A percentile compares a stretch with the other conserved stretches of the same genome.
phyloP scores from a whole-genome alignment of 2,329 filamentous ascomycete genomes.

The Microcyclospora tardicrescens region DNA sequence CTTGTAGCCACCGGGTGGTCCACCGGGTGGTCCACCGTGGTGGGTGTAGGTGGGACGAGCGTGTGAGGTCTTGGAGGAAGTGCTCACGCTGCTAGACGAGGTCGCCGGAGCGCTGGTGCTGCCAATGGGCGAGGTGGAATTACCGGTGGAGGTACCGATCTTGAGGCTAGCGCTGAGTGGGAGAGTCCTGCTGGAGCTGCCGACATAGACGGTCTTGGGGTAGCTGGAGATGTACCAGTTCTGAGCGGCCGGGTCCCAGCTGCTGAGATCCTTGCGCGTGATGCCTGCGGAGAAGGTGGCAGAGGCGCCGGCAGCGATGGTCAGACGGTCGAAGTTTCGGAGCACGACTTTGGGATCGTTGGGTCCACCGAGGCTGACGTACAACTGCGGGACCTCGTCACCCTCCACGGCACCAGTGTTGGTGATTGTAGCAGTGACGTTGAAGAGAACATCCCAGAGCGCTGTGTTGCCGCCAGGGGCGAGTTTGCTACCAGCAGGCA shows the following conservation, averaged over 20 bases:
- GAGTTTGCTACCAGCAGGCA: slow-evolving; percentile 47
- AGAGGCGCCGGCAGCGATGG: slow-evolving; percentile 55
- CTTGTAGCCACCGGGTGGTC: too few species aligned
- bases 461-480: slow-evolving; percentile 46
- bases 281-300: slow-evolving; percentile 54
- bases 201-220: slow-evolving; percentile 48
- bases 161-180: slow-evolving; percentile 27
- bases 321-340: slow-evolving; percentile 68
- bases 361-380: slow-evolving; percentile 68
- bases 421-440: slow-evolving; percentile 51
- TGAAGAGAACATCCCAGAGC: slow-evolving; percentile 59
- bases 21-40: too few species aligned
- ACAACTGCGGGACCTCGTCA: slow-evolving; percentile 61
- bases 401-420: slow-evolving; percentile 56
- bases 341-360: slow-evolving; percentile 55
- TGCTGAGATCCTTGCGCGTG: slow-evolving; percentile 69
- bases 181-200: slow-evolving; percentile 45
- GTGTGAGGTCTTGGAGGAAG: too few species aligned
- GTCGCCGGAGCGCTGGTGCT: neutral
- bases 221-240: slow-evolving; percentile 59
- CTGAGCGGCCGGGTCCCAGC: slow-evolving; percentile 70
- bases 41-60: too few species aligned
- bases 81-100: neutral
- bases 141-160: slow-evolving; percentile 1
- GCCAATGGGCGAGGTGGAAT: neutral